These are phyloP conservation scores for Pythium sp. DNA, from an alignment of 352 stramenopile species.

Conservation along the genomic window DNA sequence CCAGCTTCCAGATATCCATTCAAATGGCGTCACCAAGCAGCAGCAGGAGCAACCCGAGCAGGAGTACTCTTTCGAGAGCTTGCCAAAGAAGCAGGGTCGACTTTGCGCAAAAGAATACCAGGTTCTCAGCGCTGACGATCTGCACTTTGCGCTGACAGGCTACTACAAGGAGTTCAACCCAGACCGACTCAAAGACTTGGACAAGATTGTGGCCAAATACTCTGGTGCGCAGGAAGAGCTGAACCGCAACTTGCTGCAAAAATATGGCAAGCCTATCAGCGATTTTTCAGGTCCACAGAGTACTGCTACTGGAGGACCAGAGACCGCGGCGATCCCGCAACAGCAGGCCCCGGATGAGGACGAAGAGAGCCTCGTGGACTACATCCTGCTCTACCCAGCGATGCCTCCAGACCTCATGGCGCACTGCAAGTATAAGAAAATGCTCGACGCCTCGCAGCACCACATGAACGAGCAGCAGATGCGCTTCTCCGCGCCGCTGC, in stretches of 20 bases:
- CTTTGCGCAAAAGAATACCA: not conserved
- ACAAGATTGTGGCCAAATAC: slow-evolving; percentile 78
- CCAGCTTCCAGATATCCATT: slow-evolving; percentile 15
- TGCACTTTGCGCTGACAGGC: slow-evolving; percentile 37
- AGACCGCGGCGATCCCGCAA: not conserved
- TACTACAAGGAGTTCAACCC: slow-evolving; percentile 67
- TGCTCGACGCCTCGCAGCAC: slow-evolving; percentile 77
- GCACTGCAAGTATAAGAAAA: slow-evolving; percentile 68
- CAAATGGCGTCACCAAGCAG: not conserved
- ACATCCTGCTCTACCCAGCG: slow-evolving; percentile 60
- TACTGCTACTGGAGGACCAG: not conserved
- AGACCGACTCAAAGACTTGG: slow-evolving; percentile 55
- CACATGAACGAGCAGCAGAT: slow-evolving; percentile 82
- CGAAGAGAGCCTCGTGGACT: slow-evolving; percentile 67
- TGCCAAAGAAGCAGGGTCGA: not conserved
- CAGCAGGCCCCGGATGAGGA: slow-evolving; percentile 12
- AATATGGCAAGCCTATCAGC: slow-evolving; percentile 58
- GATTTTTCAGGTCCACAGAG: slow-evolving; percentile 26
- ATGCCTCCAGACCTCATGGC: slow-evolving; percentile 21
- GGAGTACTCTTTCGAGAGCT: slow-evolving; percentile 3
- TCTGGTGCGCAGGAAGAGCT: slow-evolving; percentile 55
- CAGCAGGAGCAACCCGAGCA: slow-evolving; percentile 19
- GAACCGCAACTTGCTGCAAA: slow-evolving; percentile 57
- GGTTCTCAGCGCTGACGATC: slow-evolving; percentile 27
- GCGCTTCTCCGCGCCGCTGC: slow-evolving; percentile 70